A percentile compares a stretch with the other conserved stretches of the same genome.
phyloP scores from a whole-genome alignment of 805 yeast species.

The Jamesozyma rosinii region DNA sequence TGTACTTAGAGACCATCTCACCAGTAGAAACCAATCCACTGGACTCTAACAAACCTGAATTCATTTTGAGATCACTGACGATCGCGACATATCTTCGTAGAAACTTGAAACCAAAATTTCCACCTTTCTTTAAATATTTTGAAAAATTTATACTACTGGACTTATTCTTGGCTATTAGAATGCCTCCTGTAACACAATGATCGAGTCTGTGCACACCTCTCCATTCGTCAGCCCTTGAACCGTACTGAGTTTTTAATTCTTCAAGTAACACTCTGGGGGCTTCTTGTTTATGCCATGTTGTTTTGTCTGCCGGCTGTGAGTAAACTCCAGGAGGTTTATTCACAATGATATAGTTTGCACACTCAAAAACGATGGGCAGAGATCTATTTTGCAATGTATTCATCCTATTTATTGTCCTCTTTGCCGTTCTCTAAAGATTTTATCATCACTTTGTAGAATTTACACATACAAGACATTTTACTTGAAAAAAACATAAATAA shows the following conservation, averaged over 20 bases:
- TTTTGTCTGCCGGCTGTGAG: constrained; percentile 26
- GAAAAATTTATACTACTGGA: constrained; percentile 18
- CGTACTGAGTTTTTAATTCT: constrained; percentile 7
- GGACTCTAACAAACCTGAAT: background rate
- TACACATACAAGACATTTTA: too few relatives aligned
- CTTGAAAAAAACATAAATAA: too few relatives aligned
- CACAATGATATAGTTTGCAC: constrained; percentile 23
- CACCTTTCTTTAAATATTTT: constrained; percentile 28
- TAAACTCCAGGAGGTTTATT: constrained; percentile 33
- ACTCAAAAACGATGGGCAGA: constrained; percentile 8
- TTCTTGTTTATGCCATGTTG: constrained; percentile 6
- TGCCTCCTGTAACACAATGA: constrained; percentile 34
- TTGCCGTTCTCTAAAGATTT: too few relatives aligned
- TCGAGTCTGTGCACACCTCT: constrained; percentile 35
- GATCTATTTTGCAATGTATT: background rate
- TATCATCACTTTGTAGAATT: too few relatives aligned
- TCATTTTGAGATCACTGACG: constrained; percentile 4
- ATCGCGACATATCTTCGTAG: constrained; percentile 32
- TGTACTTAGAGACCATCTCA: constrained; percentile 16
- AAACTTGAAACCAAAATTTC: constrained; percentile 30
- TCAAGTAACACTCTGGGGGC: constrained; percentile 16
- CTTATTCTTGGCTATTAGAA: constrained; percentile 31
- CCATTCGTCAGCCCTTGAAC: background rate
- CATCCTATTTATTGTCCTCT: too few relatives aligned
- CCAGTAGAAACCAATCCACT: constrained; percentile 7